phyloP scores from a whole-genome alignment of 2,329 filamentous ascomycete species.

The Pseudopithomyces chartarum region DNA sequence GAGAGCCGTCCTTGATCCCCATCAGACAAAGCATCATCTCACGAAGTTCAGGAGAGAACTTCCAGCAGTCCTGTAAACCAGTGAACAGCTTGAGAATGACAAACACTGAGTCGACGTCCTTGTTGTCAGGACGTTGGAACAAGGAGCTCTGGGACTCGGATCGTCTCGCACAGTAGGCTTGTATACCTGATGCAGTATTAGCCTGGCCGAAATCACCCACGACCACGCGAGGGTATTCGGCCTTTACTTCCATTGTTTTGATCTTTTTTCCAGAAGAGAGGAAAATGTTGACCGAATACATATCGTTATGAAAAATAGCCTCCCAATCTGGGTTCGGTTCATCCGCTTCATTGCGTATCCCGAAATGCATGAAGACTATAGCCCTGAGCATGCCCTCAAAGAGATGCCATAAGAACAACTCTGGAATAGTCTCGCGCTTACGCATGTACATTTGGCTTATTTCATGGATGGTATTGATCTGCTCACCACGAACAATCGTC shows the following conservation, averaged over 20 bases:
- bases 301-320: neutral
- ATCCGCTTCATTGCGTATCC: neutral
- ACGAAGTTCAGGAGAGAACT: neutral
- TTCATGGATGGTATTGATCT: neutral
- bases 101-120: neutral
- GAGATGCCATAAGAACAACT: neutral
- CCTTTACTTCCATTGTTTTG: neutral
- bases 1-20: neutral
- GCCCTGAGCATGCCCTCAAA: neutral
- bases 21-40: neutral
- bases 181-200: neutral
- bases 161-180: neutral
- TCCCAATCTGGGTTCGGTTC: neutral
- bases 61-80: neutral
- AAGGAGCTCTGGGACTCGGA: neutral
- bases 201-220: neutral
- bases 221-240: neutral
- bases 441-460: neutral
- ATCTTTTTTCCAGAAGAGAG: neutral
- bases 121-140: neutral
- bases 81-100: neutral
- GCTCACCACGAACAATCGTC: neutral
- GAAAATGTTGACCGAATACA: neutral
- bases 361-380: neutral
- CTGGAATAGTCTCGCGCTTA: neutral